Evolutionary conservation across 208 protist species (phyloP).

Genomic region (Jaenimonas drosophilae): DNA sequence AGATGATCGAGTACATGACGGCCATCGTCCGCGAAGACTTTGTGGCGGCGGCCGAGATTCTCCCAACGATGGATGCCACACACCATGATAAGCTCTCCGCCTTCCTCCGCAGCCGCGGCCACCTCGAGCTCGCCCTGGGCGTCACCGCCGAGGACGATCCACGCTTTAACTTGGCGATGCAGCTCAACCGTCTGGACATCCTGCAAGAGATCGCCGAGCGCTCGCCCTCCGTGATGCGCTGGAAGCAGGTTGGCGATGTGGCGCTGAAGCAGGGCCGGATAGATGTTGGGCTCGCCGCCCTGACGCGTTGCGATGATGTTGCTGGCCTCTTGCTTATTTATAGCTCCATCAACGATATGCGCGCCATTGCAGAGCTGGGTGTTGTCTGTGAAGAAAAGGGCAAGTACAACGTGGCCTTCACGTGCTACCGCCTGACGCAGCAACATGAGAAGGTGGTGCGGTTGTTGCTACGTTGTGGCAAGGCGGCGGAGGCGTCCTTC

Average conservation of each 20-base stretch:
- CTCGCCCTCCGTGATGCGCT: slow-evolving; percentile 67
- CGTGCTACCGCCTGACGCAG: slow-evolving; percentile 78
- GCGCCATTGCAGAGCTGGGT: slow-evolving; percentile 64
- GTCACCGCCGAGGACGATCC: slow-evolving; percentile 94
- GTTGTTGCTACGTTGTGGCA: slow-evolving; percentile 72
- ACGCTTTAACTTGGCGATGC: slow-evolving; percentile 92
- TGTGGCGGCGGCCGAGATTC: slow-evolving; percentile 62
- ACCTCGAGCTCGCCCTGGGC: slow-evolving; percentile 88
- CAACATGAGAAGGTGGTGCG: slow-evolving; percentile 79
- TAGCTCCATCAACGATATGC: slow-evolving; percentile 49
- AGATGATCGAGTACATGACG: slow-evolving; percentile 97
- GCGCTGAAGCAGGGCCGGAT: slow-evolving; percentile 71
- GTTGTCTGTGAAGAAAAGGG: slow-evolving; percentile 43
- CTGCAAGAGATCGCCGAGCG: slow-evolving; percentile 71
- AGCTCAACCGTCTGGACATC: slow-evolving; percentile 69
- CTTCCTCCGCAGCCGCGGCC: slow-evolving; percentile 92
- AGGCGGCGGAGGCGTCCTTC: slow-evolving; percentile 92
- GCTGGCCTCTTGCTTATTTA: slow-evolving; percentile 78
- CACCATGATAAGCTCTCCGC: slow-evolving; percentile 87
- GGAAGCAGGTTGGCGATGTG: slow-evolving; percentile 94
- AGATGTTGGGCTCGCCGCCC: slow-evolving; percentile 70
- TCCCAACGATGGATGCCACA: slow-evolving; percentile 76
- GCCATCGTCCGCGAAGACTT: slow-evolving; percentile 94
- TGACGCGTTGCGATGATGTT: slow-evolving; percentile 47
- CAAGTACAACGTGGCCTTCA: slow-evolving; percentile 93